Evolutionary conservation across 1,139 yeast species (phyloP), one percentile per base, ranked within the genome.

Genomic region (Suhomyces maxii): DNA sequence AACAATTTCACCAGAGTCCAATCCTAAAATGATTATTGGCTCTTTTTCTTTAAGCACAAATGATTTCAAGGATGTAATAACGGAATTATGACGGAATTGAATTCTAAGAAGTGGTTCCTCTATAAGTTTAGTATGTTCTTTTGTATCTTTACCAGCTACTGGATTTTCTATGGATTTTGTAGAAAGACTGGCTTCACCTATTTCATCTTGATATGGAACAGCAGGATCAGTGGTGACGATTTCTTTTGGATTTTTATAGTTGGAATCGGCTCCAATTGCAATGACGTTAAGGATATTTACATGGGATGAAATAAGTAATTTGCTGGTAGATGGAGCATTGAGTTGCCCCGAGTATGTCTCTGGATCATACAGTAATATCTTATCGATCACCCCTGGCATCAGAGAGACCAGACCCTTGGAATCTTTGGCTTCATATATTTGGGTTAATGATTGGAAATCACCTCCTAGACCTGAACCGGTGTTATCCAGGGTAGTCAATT

Each of bases 221-320:
- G 60, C 53, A 0, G 71, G 69, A 10, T 58, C 56, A 14, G 58
- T 59, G 6, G 67, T 46, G 10, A 52, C 51, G 23, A 55, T 45
- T n/a, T 60, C 58, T 10, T 54, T 50, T 0, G 71, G 60, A 39
- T 61, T 54, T 26, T 50, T 47, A 45, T 58, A 71, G 10, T 60
- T 53, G 7, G 62, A 56, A 10, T 60, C 46, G 2, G 52, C 47
- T 43, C 66, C 69, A 9, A 73, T 55, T 7, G 67, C 69, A 34
- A 74, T 55, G 2, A 74, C 60, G 53, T 73, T 74, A 33, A 73
- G 52, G 0, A 73, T 65, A 48, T 70, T 72, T 33, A 71, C 68
- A 56, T 73, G 65, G 12, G 67, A 55, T 2, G 75, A 62, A 3
- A 73, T 58, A 44, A 73, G 49, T 30, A 74, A 53, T 44, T 65